Percentiles rank a stretch among this genome's conserved stretches.
phyloP scores from a whole-genome alignment of 169 alveolate genomes.

The Cryptosporidium meleagridis region DNA sequence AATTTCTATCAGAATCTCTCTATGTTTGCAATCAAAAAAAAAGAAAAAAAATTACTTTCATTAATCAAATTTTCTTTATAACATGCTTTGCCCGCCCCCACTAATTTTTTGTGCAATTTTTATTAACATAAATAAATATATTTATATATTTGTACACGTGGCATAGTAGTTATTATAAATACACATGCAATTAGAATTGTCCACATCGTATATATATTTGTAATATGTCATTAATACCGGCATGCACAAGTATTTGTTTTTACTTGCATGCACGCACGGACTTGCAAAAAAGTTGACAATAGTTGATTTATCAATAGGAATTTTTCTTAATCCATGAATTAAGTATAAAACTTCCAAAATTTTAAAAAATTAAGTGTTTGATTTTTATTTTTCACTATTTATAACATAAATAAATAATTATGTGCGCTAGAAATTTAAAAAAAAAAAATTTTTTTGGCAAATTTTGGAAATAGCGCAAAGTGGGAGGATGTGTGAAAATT shows the following conservation, averaged over 20 bases:
- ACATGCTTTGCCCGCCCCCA: neutral
- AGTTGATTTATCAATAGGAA: no score
- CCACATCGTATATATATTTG: neutral
- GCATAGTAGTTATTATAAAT: neutral
- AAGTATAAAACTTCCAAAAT: no score
- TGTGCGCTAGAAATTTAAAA: no score
- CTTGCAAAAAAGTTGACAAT: neutral
- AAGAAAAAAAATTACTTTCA: no score
- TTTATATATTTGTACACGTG: neutral
- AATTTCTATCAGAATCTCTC: neutral
- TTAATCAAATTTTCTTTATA: no score
- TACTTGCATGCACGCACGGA: neutral
- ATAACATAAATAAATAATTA: no score
- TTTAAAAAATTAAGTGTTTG: no score
- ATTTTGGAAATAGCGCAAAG: conserved; percentile 14
- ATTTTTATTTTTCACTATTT: no score
- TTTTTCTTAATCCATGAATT: neutral
- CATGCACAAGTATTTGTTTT: neutral
- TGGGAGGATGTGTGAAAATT: conserved; percentile 49
- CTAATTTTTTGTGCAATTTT: no score
- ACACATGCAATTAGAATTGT: neutral
- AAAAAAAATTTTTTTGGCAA: neutral
- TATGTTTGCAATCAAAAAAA: no score
- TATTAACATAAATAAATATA: no score
- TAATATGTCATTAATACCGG: neutral